Base-by-base conservation (phyloP, 2,329 filamentous ascomycete genomes). In the Canariomyces notabilis region DNA sequence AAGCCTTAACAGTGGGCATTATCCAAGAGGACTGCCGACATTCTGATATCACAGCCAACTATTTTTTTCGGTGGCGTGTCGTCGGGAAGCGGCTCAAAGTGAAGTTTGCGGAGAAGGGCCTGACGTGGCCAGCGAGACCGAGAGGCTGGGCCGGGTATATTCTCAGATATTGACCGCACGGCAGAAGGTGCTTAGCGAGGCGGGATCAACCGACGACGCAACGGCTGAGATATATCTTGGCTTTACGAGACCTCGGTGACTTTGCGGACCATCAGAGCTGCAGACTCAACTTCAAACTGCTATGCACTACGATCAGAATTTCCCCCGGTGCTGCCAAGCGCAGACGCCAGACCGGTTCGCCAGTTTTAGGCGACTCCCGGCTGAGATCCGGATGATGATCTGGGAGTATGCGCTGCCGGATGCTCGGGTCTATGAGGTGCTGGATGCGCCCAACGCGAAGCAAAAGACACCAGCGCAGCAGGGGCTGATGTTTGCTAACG, bases 401-500 rank as follows among this genome's bases (percentile, higher is more conserved):
- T 74, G 71, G 71, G 63, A 66, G 32, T 67, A 66, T 50, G 65
- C 70, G 1, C 63, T 74, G 23, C 71, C 71, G 1, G 68, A 71
- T 29, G 50, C 66, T 2, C 67, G 71, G 31, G 70, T 73, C 3
- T 73, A 70, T 56, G 71, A 74, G 53, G 64, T 73, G 8, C 61
- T 74, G 49, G 71, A 73, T 50, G 68, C 69, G 12, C 70, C 71
- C 12, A 65, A 64, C 50, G 64, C 69, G 11, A 63, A 61, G 42
- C 65, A 67, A 31, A 63, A 65, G 36, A 68, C 67, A 19, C 61
- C 62, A 3, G 62, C 70, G 2, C 62, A 64, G n/a, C 59, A 65
- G 29, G 69, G 68, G 39, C 59, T 74, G 32, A 69, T 71, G 65
- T 74, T 73, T 52, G 70, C 70, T 44, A 72, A 74, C 48, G 57